Conservation (phyloP, 1,284 basidiomycete species). For the Grifola frondosa region DNA sequence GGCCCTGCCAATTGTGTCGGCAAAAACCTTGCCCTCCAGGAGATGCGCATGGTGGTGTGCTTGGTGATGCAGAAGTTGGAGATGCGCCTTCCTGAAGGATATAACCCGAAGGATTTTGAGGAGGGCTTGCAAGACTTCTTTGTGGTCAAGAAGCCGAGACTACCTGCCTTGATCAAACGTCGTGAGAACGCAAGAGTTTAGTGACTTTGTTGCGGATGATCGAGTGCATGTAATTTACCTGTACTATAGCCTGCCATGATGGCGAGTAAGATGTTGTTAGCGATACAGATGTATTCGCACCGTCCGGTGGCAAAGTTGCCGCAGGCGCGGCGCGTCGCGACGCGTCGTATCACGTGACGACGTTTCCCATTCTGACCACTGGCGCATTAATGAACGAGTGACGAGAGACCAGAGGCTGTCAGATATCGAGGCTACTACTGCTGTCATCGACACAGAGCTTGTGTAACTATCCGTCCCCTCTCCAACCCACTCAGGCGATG, state of each 20-base stretch:
- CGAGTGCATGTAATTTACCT: too few relatives aligned
- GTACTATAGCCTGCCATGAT: too few relatives aligned
- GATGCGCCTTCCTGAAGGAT: slow-evolving; percentile 18
- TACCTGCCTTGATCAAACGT: too few relatives aligned
- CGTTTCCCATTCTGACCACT: too few relatives aligned
- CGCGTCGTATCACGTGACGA: slow-evolving; percentile 22
- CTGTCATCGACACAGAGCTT: slow-evolving; percentile 12
- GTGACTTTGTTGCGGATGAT: too few relatives aligned
- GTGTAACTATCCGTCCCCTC: slow-evolving; percentile 4
- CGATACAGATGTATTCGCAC: too few relatives aligned
- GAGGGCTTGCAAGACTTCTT: slow-evolving; percentile 19
- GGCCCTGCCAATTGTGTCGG: slow-evolving; percentile 31
- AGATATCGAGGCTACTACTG: slow-evolving; percentile 16
- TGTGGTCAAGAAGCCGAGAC: slow-evolving; percentile 10
- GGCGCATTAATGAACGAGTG: slow-evolving; percentile 10
- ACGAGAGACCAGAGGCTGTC: slow-evolving; percentile 10
- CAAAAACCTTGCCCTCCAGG: slow-evolving; percentile 25
- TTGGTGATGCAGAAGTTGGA: slow-evolving; percentile 25
- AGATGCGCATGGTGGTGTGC: slow-evolving; percentile 18
- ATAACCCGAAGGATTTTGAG: slow-evolving; percentile 20
- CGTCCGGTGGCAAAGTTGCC: too few relatives aligned
- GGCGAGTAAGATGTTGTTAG: too few relatives aligned
- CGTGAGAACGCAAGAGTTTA: too few relatives aligned
- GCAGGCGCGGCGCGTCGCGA: slow-evolving; percentile 13
- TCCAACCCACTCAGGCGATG: slow-evolving; percentile 37